Evolutionary conservation across 768 basidiomycete genomes (phyloP), one percentile per base, ranked within the genome.

Genomic region (Russula sp.): DNA sequence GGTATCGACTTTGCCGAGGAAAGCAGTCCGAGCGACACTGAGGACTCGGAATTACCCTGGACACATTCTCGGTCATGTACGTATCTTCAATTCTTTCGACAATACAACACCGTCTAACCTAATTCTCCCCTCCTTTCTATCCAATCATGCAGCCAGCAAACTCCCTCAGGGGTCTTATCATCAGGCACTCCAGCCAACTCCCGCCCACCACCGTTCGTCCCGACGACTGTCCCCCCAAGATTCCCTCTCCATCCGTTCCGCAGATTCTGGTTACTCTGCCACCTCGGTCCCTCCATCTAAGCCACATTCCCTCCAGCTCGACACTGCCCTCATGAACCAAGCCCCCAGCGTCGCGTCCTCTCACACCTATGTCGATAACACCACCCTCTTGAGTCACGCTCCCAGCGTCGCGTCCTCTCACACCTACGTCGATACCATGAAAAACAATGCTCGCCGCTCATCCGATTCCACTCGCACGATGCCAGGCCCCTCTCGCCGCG

Each of bases 401-500:
- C n/a, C n/a, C n/a, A n/a, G n/a, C n/a, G n/a, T n/a, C 0, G 68
- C 75, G 16, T 73, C 72, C 18, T 76, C 79, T 36, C 74, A 77
- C 29, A 73, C 74, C 50, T 57, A 74, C 36, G 70, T 74, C 42
- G 79, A 81, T 48, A 41, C 50, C n/a, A 20, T 63, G 20, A 49
- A 75, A 11, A 72, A 76, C 34, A 75, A 59, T 22, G 53, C 69
- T 4, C 70, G 90, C 49, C 81, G 84, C 60, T 91, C 88, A 5
- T 83, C 85, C 7, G 90, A 93, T 64, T 88, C 89, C 9, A 67
- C 79, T 25, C 81, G 82, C 61, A 85, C 84, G 2, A 75, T 84
- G 49, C 84, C 86, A 29, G 79, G 77, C 38, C 71, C 77, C 50
- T 76, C 80, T 63, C 82, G 83, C 59, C 81, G 85, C 50, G 85